Percentiles rank a stretch among this genome's conserved stretches.
These are phyloP conservation scores for Maudiozyma turicensis DNA, from an alignment of 805 yeast genomes.

Conservation along the genomic window DNA sequence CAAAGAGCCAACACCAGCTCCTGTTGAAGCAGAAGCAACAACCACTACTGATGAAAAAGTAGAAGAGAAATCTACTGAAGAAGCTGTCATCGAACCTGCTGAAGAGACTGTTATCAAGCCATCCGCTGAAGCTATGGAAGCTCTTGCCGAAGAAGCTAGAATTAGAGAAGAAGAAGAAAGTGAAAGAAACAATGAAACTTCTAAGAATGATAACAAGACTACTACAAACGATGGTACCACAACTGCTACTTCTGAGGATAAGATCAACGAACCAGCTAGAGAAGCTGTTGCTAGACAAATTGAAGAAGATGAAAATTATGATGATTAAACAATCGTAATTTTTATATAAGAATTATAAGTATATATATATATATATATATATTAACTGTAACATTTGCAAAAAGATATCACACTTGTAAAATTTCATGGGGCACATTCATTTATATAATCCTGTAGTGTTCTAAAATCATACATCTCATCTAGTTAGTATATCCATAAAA, in stretches of 20 bases:
- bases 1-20: background rate
- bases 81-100: background rate
- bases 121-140: constrained; percentile 31
- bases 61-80: background rate
- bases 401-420: background rate
- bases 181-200: constrained; percentile 8
- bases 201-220: background rate
- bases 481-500: too few relatives aligned
- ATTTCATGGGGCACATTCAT: background rate
- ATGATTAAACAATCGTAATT: constrained; percentile 25
- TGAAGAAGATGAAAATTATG: constrained; percentile 39
- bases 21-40: background rate
- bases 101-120: constrained; percentile 24
- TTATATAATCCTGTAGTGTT: too few relatives aligned
- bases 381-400: too few relatives aligned
- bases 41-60: background rate
- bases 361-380: background rate
- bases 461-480: background rate
- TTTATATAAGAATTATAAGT: background rate
- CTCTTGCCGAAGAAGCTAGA: constrained; percentile 33
- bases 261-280: constrained; percentile 6
- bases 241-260: constrained; percentile 6
- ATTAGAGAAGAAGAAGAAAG: constrained; percentile 30
- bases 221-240: constrained; percentile 3
- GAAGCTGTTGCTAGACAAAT: constrained; percentile 31